Evolutionary conservation across 1,139 yeast genomes (phyloP), one percentile per base, ranked within the genome.

Genomic region (Hansenula lynferdii): DNA sequence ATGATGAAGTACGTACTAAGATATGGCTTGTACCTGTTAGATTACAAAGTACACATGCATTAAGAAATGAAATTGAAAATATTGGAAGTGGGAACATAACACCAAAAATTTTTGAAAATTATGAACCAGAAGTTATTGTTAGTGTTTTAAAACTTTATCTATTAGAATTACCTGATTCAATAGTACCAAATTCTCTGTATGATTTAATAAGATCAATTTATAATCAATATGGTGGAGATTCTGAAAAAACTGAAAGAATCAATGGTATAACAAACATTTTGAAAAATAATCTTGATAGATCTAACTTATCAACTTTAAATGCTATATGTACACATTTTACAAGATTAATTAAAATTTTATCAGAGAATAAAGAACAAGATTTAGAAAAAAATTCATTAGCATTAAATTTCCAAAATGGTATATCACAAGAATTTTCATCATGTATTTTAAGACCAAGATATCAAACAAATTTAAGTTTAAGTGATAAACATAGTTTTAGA

Each of bases 141-240:
- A 78, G 82, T 50, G 77, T 78, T 3, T 68, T 89, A 48, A 84
- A 84, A 55, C 67, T 86, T 27, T 89, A 85, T 59, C 65, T 89
- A 28, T 65, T 86, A 57, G 96, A 89, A 58, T 69, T 89, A 34
- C 96, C 96, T 0, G 89, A 83, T 47, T 81, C 95, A 1, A 60
- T 87, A 30, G 74, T 89, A 8, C 83, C 95, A 1, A 67, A 74
- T 42, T 75, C 74, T 39, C 68, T 72, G 43, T 82, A 80, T 55
- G 92, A 85, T 51, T 65, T 84, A 37, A 68, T 85, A 52, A 77
- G 77, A 56, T 72, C 84, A 3, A 67, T 87, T 37, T 86, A 86
- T 57, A 58, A 64, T 31, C 78, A 80, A 51, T 84, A 80, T 50
- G 79, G 85, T 3, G 53, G 59, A 16, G 57, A 58, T 19, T 42